Conservation (phyloP, 306 rosid genomes). For the Sophora flavescens region DNA sequence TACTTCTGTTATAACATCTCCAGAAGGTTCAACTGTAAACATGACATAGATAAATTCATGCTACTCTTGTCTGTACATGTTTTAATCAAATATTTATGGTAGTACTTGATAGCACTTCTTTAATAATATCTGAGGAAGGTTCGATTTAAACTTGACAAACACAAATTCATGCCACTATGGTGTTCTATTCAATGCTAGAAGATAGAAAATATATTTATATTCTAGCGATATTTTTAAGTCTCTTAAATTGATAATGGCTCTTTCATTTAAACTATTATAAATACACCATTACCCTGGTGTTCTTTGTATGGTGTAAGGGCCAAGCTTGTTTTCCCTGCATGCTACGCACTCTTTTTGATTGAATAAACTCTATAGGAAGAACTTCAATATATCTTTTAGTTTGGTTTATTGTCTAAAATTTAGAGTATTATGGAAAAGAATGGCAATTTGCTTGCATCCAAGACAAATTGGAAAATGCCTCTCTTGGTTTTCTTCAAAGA, state of each 20-base stretch:
- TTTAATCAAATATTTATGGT: too few relatives aligned
- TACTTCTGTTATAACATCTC: neutral
- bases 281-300: neutral
- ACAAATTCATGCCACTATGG: too few relatives aligned
- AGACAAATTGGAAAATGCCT: constrained; percentile 66
- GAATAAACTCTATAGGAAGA: neutral
- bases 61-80: neutral
- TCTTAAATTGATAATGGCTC: neutral
- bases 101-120: too few relatives aligned
- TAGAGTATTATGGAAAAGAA: constrained; percentile 56
- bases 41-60: neutral
- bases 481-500: constrained; percentile 88
- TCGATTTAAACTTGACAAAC: too few relatives aligned
- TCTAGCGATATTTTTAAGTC: neutral
- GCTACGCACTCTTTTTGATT: constrained; percentile 9
- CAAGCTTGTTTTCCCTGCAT: constrained; percentile 17
- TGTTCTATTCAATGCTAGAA: too few relatives aligned
- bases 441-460: constrained; percentile 38
- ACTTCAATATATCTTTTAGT: too few relatives aligned
- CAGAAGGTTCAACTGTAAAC: constrained; percentile 41
- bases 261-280: too few relatives aligned
- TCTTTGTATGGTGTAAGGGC: neutral
- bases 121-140: too few relatives aligned
- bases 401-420: constrained; percentile 19
- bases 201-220: too few relatives aligned